Conservation (phyloP, 495 filamentous ascomycete genomes). For the Astrothelium macrocarpum region DNA sequence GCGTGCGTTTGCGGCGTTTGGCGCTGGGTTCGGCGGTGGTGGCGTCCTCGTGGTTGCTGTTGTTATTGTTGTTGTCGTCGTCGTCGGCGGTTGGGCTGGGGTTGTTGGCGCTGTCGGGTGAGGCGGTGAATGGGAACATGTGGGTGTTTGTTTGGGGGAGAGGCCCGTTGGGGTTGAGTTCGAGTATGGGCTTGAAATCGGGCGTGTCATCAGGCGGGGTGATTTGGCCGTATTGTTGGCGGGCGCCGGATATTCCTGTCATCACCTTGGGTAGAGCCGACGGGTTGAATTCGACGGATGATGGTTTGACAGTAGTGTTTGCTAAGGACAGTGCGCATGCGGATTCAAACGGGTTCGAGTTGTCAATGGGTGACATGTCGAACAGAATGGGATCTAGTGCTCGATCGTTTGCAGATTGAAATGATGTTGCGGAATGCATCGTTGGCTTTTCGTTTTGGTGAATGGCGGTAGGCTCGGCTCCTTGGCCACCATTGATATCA, state of each 20-base stretch:
- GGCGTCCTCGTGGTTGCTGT: too few species aligned
- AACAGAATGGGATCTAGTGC: neutral
- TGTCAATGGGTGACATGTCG: neutral
- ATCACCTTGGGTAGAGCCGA: neutral
- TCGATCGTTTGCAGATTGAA: neutral
- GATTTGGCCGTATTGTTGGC: conserved; percentile 18
- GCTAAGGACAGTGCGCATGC: neutral
- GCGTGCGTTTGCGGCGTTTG: too few species aligned
- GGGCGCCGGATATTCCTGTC: neutral
- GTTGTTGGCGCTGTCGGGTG: too few species aligned
- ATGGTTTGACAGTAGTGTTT: neutral
- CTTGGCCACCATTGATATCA: neutral
- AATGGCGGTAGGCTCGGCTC: neutral
- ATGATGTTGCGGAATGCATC: neutral
- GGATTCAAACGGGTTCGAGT: neutral
- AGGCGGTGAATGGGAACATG: too few species aligned
- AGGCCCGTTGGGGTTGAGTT: neutral
- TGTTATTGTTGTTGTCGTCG: too few species aligned
- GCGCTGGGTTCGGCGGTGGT: too few species aligned
- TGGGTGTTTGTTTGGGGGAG: neutral
- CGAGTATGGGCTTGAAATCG: conserved; percentile 11
- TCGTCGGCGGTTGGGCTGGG: too few species aligned
- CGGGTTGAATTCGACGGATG: neutral
- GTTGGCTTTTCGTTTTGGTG: too few species aligned
- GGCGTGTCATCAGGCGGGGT: conserved; percentile 24